These are phyloP conservation scores for Solanum paucissectum DNA, from an alignment of 257 asterid species.

Conservation along the genomic window DNA sequence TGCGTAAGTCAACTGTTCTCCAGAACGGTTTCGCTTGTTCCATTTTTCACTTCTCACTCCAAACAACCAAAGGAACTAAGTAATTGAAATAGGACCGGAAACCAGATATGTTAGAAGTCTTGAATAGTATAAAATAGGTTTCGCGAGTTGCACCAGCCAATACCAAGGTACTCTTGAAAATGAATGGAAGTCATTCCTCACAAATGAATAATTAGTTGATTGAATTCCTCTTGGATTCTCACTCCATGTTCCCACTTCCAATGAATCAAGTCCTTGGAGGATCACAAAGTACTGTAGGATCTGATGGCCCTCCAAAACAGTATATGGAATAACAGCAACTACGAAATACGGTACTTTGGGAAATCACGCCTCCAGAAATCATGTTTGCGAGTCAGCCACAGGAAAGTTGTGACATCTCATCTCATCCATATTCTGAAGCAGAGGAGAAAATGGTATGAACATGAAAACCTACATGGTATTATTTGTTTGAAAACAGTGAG, in stretches of 20 bases:
- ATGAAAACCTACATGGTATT: not conserved
- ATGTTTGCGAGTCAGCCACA: not conserved
- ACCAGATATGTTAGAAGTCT: not conserved
- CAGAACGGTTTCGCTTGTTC: not conserved
- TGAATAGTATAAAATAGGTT: not conserved
- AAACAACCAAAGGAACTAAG: not conserved
- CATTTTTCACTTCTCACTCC: not conserved
- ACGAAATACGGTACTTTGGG: not conserved
- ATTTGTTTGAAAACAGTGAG: not conserved
- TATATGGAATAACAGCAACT: not conserved
- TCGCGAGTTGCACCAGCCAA: not conserved
- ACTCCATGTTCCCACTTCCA: not conserved
- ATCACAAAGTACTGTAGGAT: not conserved
- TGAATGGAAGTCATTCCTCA: not conserved
- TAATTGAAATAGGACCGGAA: not conserved
- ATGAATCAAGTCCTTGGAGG: not conserved
- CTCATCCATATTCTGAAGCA: not conserved
- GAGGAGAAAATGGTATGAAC: not conserved
- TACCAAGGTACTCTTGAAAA: not conserved
- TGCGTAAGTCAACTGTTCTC: not conserved
- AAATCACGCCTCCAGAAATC: not conserved
- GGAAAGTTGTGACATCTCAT: not conserved
- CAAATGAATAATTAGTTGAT: not conserved
- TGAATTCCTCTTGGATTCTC: not conserved
- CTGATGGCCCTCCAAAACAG: constrained; percentile 3